Conservation (phyloP, 2,329 filamentous ascomycete genomes). For the Xylariaceae sp. region DNA sequence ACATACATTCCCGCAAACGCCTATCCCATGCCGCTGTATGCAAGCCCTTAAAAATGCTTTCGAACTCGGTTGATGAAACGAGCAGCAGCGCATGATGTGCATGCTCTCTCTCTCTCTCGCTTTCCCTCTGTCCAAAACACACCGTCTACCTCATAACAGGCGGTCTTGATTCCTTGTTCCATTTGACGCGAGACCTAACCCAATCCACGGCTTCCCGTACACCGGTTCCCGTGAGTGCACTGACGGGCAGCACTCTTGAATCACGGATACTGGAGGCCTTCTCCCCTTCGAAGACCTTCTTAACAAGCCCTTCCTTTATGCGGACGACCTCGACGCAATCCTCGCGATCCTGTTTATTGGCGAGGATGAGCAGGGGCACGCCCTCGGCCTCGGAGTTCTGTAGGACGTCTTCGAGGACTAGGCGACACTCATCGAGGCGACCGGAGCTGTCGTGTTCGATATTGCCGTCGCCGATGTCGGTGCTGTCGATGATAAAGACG, state of each 20-base stretch:
- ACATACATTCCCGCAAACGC: constrained; percentile 21
- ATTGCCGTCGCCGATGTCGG: constrained; percentile 81
- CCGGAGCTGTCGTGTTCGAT: constrained; percentile 52
- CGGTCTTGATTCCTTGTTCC: constrained; percentile 91
- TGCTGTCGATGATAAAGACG: constrained; percentile 94
- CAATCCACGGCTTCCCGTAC: constrained; percentile 96
- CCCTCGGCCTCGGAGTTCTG: constrained; percentile 83
- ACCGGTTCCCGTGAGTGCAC: constrained; percentile 80
- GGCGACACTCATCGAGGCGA: constrained; percentile 78
- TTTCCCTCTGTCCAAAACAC: too few species aligned
- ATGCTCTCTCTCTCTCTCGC: neutral
- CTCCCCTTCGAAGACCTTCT: constrained; percentile 92
- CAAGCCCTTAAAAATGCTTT: constrained; percentile 18
- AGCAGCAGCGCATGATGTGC: constrained; percentile 4
- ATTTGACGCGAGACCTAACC: constrained; percentile 85
- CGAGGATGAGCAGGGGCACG: constrained; percentile 84
- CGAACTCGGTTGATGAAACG: constrained; percentile 15
- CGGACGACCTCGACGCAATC: constrained; percentile 96
- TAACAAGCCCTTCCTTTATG: constrained; percentile 94
- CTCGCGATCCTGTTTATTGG: constrained; percentile 96
- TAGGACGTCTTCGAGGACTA: constrained; percentile 85
- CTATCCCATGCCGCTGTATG: constrained; percentile 28
- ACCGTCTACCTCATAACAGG: constrained; percentile 73
- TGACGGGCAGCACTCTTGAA: constrained; percentile 84
- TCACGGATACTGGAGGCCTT: constrained; percentile 82